Evolutionary conservation across 2,329 filamentous ascomycete species (phyloP), one percentile per base, ranked within the genome.

Genomic region (Pezicula radicicola): DNA sequence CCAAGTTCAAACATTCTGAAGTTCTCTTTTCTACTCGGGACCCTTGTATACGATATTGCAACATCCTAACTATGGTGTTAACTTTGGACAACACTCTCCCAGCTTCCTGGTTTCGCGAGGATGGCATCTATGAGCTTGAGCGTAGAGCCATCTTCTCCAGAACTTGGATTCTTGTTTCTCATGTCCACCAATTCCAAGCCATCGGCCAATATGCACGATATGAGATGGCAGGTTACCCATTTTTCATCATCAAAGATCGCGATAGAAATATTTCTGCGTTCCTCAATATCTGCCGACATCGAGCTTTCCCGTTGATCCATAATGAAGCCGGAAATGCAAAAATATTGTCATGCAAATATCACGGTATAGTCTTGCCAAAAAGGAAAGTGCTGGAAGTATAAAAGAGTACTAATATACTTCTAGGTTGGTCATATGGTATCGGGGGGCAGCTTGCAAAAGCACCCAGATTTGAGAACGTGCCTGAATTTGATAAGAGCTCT

Each of bases 41-140:
- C 21, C 21, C 21, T 21, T 21, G 5, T 21, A 21, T 3, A 3
- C 21, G 21, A 21, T 21, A 21, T 21, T 21, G 21, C 21, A 21
- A 21, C 5, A 21, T 3, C 21, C 5, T 21, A 21, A 21, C 21
- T 5, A 21, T 21, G 21, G 21, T 21, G 21, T 21, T 5, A 21
- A 21, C 21, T 21, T 21, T 21, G 21, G 21, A 21, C 5, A 21
- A 21, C 21, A 43, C 47, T 28, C 59, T 75, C 5, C 71, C 73
- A 6, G 65, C 72, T 42, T 73, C 72, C 56, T 75, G 72, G 73
- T 75, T 74, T 57, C 68, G 66, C 15, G 69, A 67, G 4, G 55
- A 62, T n/a, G 68, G 68, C 18, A 70, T 75, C 64, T 77, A 74
- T 54, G 67, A 75, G 55, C 66, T 76, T 7, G 73, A 76, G 52